These are phyloP conservation scores for Leucaena leucocephala DNA, from an alignment of 306 rosid genomes.

Conservation along the genomic window DNA sequence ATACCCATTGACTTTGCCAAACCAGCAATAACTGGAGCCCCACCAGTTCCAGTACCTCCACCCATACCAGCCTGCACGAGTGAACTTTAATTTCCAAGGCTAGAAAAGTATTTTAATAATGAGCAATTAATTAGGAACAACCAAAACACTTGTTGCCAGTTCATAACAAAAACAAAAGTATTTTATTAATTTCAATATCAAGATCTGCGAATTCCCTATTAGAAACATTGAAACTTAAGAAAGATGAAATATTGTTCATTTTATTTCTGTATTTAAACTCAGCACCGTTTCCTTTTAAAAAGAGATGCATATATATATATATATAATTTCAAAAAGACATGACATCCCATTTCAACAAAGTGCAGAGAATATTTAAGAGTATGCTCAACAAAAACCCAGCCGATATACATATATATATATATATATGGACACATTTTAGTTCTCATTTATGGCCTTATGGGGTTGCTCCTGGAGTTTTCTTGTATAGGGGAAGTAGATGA, in stretches of 20 bases:
- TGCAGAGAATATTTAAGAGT: not conserved
- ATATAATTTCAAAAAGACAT: not conserved
- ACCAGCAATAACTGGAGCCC: slow-evolving; percentile 84
- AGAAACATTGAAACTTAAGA: not conserved
- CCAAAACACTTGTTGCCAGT: slow-evolving; percentile 12
- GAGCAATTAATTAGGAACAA: slow-evolving; percentile 13
- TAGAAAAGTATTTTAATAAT: slow-evolving; percentile 24
- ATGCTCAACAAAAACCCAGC: no score
- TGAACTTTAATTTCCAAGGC: slow-evolving; percentile 24
- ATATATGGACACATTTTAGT: not conserved
- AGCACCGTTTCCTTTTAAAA: not conserved
- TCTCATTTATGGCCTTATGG: not conserved
- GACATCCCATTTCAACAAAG: not conserved
- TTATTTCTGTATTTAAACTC: slow-evolving; percentile 9
- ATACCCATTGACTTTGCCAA: slow-evolving; percentile 88
- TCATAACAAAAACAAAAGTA: not conserved
- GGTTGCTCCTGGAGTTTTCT: not conserved
- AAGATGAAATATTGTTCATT: not conserved
- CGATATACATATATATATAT: no score
- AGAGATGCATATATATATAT: no score
- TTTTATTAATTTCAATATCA: slow-evolving; percentile 15
- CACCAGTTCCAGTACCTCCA: slow-evolving; percentile 95
- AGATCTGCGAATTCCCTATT: slow-evolving; percentile 12
- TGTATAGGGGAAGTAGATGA: not conserved
- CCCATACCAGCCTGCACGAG: slow-evolving; percentile 87